phyloP scores from a whole-genome alignment of 129 eudicot species.

The Dittrichia graveolens region DNA sequence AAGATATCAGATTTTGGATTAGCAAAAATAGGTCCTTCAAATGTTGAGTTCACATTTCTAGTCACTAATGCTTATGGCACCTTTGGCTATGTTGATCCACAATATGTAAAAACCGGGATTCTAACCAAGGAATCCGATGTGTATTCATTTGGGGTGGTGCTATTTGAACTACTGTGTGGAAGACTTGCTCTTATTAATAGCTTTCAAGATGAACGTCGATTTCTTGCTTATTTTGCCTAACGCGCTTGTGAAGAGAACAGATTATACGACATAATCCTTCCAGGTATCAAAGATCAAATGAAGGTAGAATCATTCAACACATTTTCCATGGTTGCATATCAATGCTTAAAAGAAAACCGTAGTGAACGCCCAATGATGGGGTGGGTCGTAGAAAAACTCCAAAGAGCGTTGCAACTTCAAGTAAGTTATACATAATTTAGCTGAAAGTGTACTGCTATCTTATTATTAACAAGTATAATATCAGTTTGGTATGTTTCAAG shows the following conservation, averaged over 20 bases:
- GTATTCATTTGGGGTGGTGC: conserved; percentile 1
- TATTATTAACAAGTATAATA: too few relatives aligned
- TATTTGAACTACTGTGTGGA: conserved; percentile 4
- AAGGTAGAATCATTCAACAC: background rate
- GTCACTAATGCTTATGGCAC: conserved; percentile 5
- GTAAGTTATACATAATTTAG: background rate
- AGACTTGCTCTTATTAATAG: background rate
- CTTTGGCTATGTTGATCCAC: background rate
- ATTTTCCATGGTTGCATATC: background rate
- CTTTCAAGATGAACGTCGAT: background rate
- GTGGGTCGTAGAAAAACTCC: background rate
- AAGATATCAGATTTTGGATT: conserved; percentile 17
- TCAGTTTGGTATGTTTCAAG: background rate
- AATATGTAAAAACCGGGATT: background rate
- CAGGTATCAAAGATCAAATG: background rate
- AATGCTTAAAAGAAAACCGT: background rate
- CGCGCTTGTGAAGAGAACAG: background rate
- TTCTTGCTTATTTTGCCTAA: background rate
- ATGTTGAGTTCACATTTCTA: background rate
- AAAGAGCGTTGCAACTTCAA: background rate
- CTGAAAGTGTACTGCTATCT: too few relatives aligned
- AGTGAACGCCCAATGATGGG: background rate
- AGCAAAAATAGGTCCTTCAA: conserved; percentile 11
- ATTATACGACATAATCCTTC: background rate
- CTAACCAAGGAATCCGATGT: conserved; percentile 8